Evolutionary conservation across 139 green algal genomes (phyloP).

Genomic region (Volvox africanus): DNA sequence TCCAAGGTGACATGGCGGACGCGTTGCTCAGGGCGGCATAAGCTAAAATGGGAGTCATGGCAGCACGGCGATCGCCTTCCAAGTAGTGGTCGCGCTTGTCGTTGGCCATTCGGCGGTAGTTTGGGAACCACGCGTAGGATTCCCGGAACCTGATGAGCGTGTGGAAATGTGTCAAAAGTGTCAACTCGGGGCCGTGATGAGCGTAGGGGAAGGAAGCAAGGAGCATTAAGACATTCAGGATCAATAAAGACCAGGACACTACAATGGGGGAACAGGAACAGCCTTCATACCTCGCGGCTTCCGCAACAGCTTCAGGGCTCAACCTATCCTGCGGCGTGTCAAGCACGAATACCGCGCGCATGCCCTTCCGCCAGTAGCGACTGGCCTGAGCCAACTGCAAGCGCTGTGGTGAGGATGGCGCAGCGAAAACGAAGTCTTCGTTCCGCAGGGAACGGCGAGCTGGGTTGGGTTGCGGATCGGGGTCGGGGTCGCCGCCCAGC

Average conservation of each 20-base stretch:
- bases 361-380: constrained; percentile 43
- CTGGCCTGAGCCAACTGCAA: constrained; percentile 17
- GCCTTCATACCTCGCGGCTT: neutral
- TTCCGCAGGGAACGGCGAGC: neutral
- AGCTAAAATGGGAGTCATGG: constrained; percentile 23
- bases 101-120: constrained; percentile 17
- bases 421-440: constrained; percentile 28
- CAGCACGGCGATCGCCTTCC: constrained; percentile 35
- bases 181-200: too few species aligned
- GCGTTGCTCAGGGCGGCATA: constrained; percentile 6
- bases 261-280: neutral
- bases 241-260: neutral
- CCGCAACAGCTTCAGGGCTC: neutral
- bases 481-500: neutral
- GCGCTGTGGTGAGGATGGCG: neutral
- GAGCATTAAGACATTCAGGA: neutral
- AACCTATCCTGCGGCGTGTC: neutral
- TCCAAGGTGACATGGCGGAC: constrained; percentile 6
- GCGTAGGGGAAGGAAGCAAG: neutral
- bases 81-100: constrained; percentile 43
- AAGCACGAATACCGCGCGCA: constrained; percentile 35
- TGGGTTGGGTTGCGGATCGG: constrained; percentile 7
- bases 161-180: too few species aligned
- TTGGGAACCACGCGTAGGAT: constrained; percentile 31
- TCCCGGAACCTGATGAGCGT: constrained; percentile 12